A percentile compares a stretch with the other conserved stretches of the same genome.
These are phyloP conservation scores for Trichoderma sp. DNA, from an alignment of 2,329 filamentous ascomycete species.

Conservation along the genomic window DNA sequence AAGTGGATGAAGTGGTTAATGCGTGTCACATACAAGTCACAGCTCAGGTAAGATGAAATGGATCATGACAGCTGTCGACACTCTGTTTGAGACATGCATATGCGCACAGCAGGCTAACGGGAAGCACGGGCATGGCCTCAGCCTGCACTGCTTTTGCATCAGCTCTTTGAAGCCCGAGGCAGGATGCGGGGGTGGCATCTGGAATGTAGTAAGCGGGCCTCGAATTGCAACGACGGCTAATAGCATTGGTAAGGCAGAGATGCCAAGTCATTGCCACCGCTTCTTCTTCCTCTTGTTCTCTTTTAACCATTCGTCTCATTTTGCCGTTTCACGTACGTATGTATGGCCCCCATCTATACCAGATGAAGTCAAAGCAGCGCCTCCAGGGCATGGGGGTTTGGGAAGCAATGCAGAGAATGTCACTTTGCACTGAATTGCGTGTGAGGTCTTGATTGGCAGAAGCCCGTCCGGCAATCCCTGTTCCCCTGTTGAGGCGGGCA, in stretches of 20 bases:
- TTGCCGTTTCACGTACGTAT: not conserved
- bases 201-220: not conserved
- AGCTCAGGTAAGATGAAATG: not conserved
- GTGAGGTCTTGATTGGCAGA: slow-evolving; percentile 19
- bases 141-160: slow-evolving; percentile 12
- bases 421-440: slow-evolving; percentile 5
- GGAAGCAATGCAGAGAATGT: slow-evolving; percentile 14
- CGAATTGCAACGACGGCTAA: not conserved
- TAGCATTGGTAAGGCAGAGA: not conserved
- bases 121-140: slow-evolving; percentile 11
- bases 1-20: not conserved
- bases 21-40: not conserved
- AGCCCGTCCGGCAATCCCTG: not conserved
- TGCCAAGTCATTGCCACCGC: slow-evolving; percentile 6
- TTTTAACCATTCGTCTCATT: not conserved
- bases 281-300: not conserved
- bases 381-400: not conserved
- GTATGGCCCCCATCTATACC: not conserved
- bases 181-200: slow-evolving; percentile 5
- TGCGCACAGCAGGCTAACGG: not conserved
- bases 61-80: not conserved
- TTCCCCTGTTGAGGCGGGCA: not conserved
- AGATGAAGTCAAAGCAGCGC: not conserved
- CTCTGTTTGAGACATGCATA: not conserved
- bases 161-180: not conserved